A percentile compares a stretch with the other conserved stretches of the same genome.
These are phyloP conservation scores for Lathyrus sativus DNA, from an alignment of 306 rosid genomes.

Conservation along the genomic window DNA sequence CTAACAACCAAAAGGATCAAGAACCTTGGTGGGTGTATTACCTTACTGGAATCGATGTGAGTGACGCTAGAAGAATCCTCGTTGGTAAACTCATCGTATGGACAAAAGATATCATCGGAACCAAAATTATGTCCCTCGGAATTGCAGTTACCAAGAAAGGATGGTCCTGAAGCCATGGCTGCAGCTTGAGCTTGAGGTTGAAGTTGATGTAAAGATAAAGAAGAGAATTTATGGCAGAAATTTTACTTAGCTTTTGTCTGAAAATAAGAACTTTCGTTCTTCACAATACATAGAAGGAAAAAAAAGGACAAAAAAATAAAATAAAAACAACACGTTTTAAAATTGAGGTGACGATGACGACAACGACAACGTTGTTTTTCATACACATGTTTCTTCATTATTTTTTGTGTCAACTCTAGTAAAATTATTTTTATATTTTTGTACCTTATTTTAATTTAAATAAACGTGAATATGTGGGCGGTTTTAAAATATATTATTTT, in stretches of 20 bases:
- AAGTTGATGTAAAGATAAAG: slow-evolving; percentile 23
- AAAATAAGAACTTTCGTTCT: slow-evolving; percentile 44
- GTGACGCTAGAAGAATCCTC: slow-evolving; percentile 59
- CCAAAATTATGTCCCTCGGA: slow-evolving; percentile 64
- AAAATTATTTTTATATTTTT: not conserved
- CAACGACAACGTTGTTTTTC: not conserved
- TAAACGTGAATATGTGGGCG: not conserved
- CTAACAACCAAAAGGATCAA: slow-evolving; percentile 1
- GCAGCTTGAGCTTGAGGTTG: slow-evolving; percentile 24
- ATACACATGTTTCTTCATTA: not conserved
- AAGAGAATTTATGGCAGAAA: slow-evolving; percentile 6
- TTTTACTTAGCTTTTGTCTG: slow-evolving; percentile 27
- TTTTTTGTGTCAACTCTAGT: not conserved
- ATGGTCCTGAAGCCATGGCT: slow-evolving; percentile 74
- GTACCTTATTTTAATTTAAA: not conserved
- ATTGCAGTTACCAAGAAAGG: slow-evolving; percentile 45
- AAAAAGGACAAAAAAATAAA: not conserved
- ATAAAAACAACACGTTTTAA: not conserved
- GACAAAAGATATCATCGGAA: slow-evolving; percentile 71
- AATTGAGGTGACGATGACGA: not conserved
- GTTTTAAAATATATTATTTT: not conserved
- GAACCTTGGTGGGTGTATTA: slow-evolving; percentile 29
- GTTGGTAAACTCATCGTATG: slow-evolving; percentile 59
- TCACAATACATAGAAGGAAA: slow-evolving; percentile 2
- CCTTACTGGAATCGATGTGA: slow-evolving; percentile 68